Evolutionary conservation across 179 eudicot genomes (phyloP), one percentile per base, ranked within the genome.

Genomic region (Carnegiea gigantea): DNA sequence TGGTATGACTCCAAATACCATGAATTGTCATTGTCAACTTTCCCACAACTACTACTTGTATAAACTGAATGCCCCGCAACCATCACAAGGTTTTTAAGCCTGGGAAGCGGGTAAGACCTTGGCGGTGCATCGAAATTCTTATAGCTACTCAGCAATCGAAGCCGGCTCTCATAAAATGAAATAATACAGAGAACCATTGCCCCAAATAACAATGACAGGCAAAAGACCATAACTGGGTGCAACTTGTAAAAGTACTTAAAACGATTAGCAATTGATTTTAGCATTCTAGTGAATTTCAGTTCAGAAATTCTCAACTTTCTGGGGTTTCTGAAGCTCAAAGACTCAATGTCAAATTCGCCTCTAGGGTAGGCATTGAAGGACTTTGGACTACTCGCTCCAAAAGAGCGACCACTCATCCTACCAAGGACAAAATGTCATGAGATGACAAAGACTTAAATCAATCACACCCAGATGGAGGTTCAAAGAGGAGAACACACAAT

Each of bases 61-160:
- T 96, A 96, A 26, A 96, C 90, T 1, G 99, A 96, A 93, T 96
- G 99, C 80, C 99, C 99, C 43, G 99, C 98, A 44, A 96, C 99
- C 98, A 96, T 96, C 44, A 96, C 98, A 81, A 96, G 95, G 83
- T 96, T 94, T 82, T 57, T 84, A 78, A 92, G 90, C 86, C 90
- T 90, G 3, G 91, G 79, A 82, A 90, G 88, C 5, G 95, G 98
- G 79, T 90, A 88, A 38, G 33, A 46, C 68, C 78, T 89, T 46
- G 77, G 68, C 0, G 30, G 23, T 9, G 64, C 17, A 53, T 88
- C 86, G 1, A 85, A 40, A 78, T 88, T 87, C 79, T 83, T 83
- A 76, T 87, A 86, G 77, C 46, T 79, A 81, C 82, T 64, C 79
- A 84, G 28, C 44, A 77, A 65, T 75, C 82, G 81, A 51, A 82